Base-by-base conservation (phyloP, 805 yeast species). In the Myxozyma geophila region DNA sequence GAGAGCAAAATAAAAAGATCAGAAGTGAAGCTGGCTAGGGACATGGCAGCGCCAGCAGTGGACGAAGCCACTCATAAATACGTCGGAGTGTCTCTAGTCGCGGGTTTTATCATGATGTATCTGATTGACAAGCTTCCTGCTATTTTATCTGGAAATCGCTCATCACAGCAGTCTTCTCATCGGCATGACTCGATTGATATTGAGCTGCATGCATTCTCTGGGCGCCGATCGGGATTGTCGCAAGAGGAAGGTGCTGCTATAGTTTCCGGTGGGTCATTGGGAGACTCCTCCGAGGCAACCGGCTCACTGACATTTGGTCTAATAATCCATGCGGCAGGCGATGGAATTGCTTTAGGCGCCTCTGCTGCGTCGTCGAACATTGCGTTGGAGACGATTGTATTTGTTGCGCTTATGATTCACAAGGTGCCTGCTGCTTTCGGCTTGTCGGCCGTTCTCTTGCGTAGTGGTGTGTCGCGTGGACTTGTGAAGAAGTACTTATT, bases 361-460 rank as follows among this genome's bases (percentile, higher is more conserved):
- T 80, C 88, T 0, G 78, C 80, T 54, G 74, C 81, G 28, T 63
- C 82, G 10, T 70, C 77, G 21, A 76, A 76, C 60, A 70, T 75
- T 8, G 73, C 78, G 7, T 74, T 81, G 43, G 79, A 76, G 63
- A 43, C 78, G 53, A 68, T 85, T 44, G 83, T 89, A 56, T 82
- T 87, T 53, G 56, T 85, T 12, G 86, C 90, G 12, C 83, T 89
- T 36, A 79, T 88, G 63, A 71, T 87, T 39, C 95, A 89, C 77
- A 89, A 89, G 73, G 77, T 88, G 5, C 95, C 95, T 0, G 87
- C 93, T 0, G 81, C 90, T 5, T 86, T 89, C 73, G 88, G 92
- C 47, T 78, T 89, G 48, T 74, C 83, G 4, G 80, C 89, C 0
- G 78, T 87, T 15, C 77, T 89, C 37, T 69, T 83, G 10, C 74